A percentile compares a stretch with the other conserved stretches of the same genome.
phyloP scores from a whole-genome alignment of 148 eudicot species.

The Vaccinium corymbosum region DNA sequence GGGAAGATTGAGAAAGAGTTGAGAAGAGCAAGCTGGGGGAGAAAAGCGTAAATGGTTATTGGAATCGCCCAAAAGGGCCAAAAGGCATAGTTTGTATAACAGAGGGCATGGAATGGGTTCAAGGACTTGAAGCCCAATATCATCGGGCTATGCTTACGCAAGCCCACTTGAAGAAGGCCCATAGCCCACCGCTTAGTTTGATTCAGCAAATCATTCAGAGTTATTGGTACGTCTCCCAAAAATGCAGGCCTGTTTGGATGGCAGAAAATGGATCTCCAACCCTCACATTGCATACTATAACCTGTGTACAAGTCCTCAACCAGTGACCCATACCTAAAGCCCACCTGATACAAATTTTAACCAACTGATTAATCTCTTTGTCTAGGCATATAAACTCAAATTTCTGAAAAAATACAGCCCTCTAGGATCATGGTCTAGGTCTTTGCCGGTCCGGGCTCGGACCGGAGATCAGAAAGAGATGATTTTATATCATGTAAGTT shows the following conservation, averaged over 20 bases:
- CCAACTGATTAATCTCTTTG: neutral
- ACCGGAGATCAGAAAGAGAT: too few relatives aligned
- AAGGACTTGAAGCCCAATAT: constrained; percentile 34
- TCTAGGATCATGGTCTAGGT: too few relatives aligned
- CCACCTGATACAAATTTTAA: constrained; percentile 37
- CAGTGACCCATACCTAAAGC: constrained; percentile 62
- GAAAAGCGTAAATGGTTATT: constrained; percentile 43
- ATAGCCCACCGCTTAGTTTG: constrained; percentile 53
- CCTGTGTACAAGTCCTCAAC: constrained; percentile 60
- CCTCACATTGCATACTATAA: constrained; percentile 47
- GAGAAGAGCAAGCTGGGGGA: constrained; percentile 62
- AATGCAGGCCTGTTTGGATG: constrained; percentile 47
- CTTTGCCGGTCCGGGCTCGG: too few relatives aligned
- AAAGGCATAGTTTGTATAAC: constrained; percentile 31
- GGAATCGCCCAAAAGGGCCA: constrained; percentile 51
- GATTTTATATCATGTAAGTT: too few relatives aligned
- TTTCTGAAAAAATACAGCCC: too few relatives aligned
- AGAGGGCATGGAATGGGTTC: constrained; percentile 41
- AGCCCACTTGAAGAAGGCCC: constrained; percentile 53
- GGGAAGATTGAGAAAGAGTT: constrained; percentile 50
- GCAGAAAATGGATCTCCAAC: constrained; percentile 55
- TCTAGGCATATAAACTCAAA: neutral
- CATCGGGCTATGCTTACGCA: constrained; percentile 32
- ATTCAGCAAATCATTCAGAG: constrained; percentile 37
- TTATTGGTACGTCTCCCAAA: constrained; percentile 49